Evolutionary conservation across 257 asterid species (phyloP).

Genomic region (Solanum chaucha): DNA sequence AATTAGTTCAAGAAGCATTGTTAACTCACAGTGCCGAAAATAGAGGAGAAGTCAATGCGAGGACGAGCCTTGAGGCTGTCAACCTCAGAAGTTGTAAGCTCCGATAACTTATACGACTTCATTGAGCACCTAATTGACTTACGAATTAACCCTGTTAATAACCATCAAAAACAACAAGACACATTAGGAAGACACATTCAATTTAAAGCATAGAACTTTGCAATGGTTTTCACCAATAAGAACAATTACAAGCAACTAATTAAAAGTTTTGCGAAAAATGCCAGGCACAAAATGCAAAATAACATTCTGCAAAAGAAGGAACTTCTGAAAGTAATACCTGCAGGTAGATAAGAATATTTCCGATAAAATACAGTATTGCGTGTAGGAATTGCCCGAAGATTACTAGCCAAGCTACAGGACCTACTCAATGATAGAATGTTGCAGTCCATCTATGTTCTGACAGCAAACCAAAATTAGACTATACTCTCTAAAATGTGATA

Average conservation of each 20-base stretch:
- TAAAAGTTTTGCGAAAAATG: neutral
- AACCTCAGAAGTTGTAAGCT: constrained; percentile 65
- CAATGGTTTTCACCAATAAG: neutral
- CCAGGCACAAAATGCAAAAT: neutral
- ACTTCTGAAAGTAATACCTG: constrained; percentile 17
- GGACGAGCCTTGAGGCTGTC: constrained; percentile 83
- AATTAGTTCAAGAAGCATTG: neutral
- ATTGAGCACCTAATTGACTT: constrained; percentile 51
- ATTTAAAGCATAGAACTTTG: neutral
- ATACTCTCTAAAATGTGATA: neutral
- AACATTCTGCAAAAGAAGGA: neutral
- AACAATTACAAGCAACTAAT: neutral
- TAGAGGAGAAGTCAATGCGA: constrained; percentile 76
- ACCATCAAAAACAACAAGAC: constrained; percentile 2
- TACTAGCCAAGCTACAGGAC: constrained; percentile 22
- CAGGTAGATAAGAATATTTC: constrained; percentile 9
- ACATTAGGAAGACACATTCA: neutral
- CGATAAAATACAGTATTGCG: constrained; percentile 10
- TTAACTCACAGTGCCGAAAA: constrained; percentile 61
- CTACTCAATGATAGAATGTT: constrained; percentile 42
- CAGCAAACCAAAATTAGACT: neutral
- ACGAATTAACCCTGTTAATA: constrained; percentile 31
- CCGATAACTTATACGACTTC: constrained; percentile 82
- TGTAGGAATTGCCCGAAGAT: constrained; percentile 13
- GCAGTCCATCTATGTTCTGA: constrained; percentile 52